Base-by-base conservation (phyloP, 1,139 yeast species). In the Lodderomyces margitis region DNA sequence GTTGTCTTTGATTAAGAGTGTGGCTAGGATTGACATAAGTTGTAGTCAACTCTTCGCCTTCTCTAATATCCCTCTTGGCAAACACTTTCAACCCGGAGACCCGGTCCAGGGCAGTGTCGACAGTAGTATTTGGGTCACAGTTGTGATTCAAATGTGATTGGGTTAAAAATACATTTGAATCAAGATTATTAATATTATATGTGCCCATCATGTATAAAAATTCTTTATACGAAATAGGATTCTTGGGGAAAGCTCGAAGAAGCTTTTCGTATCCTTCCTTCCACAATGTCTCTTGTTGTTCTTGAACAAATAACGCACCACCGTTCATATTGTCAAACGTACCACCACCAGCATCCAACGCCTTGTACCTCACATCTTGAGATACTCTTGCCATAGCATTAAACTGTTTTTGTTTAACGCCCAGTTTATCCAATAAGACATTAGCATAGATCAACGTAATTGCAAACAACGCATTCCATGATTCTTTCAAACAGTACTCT, bases 81-180 rank as follows among this genome's bases (percentile, higher is more conserved):
- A 55, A 64, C 0, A 85, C 81, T 51, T 74, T 78, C 46, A 87
- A 68, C 4, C 86, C 85, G 8, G 68, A 70, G 3, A 70, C 63
- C 37, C 77, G 67, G 30, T 74, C 69, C 8, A 64, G 64, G 16
- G 74, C 68, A 0, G 66, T 58, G 40, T 78, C 73, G 21, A 81
- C 84, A 25, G 73, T 68, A 2, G 81, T 80, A 53, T 82, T 86
- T 1, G 94, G 92, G 38, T 74, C 80, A 65, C 96, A 87, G 47
- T 73, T 74, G 57, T 87, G 96, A 55, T 87, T 87, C 54, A 87
- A 65, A 54, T 84, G 87, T 1, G 92, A 80, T 48, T 83, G 87
- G 4, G 74, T 59, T 47, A 78, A 67, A 55, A 70, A 87, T 15
- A 87, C 57, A 45, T 79, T 78, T 2, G 84, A 81, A 46, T 82